A percentile compares a stretch with the other conserved stretches of the same genome.
Evolutionary conservation across 2,329 filamentous ascomycete species (phyloP).

Genomic region (Fusarium illudens): DNA sequence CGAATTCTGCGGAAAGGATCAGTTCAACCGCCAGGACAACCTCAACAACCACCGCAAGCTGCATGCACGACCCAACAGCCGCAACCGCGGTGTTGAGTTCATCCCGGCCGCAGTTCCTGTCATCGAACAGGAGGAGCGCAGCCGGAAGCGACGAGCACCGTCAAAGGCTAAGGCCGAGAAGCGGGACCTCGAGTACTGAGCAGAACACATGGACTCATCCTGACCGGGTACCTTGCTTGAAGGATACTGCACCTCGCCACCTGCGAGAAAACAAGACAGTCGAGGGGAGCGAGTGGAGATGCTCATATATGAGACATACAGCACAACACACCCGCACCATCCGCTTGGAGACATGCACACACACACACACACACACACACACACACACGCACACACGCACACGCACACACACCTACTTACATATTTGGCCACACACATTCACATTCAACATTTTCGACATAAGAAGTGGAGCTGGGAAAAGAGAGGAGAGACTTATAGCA

Average conservation of each 20-base stretch:
- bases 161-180: constrained; percentile 50
- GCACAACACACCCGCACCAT: constrained; percentile 17
- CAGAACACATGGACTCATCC: constrained; percentile 1
- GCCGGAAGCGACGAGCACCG: constrained; percentile 51
- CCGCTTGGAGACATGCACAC: constrained; percentile 18
- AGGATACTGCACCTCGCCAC: constrained; percentile 15
- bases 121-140: constrained; percentile 53
- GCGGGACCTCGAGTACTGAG: constrained; percentile 44
- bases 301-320: constrained; percentile 36
- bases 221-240: constrained; percentile 38
- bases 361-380: constrained; percentile 9
- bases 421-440: constrained; percentile 35
- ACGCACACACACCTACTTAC: constrained; percentile 8
- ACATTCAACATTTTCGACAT: constrained; percentile 28
- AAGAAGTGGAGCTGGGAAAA: constrained; percentile 17
- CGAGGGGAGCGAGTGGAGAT: constrained; percentile 17
- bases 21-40: constrained; percentile 54
- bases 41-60: constrained; percentile 55
- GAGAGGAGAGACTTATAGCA: constrained; percentile 22
- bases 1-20: constrained; percentile 54
- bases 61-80: constrained; percentile 50
- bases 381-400: constrained; percentile 14
- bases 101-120: constrained; percentile 51
- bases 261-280: constrained; percentile 21
- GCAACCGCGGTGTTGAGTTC: constrained; percentile 52